Evolutionary conservation across 1,284 basidiomycete genomes (phyloP).

Genomic region (Gomphus bonarii): DNA sequence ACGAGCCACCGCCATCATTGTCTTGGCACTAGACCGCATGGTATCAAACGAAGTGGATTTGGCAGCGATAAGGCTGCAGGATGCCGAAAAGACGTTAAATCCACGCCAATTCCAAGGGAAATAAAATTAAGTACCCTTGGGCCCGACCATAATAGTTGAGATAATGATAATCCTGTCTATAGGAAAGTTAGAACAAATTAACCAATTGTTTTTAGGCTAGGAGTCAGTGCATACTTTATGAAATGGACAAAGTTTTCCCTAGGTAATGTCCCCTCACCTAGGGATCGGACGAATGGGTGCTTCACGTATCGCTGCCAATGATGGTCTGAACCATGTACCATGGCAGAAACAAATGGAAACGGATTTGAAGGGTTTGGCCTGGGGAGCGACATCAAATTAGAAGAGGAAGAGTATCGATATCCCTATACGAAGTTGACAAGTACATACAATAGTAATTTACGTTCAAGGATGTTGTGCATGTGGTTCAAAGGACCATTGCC

Average conservation of each 20-base stretch:
- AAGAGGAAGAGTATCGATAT: background rate
- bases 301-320: conserved; percentile 73
- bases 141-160: conserved; percentile 72
- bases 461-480: conserved; percentile 47
- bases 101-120: background rate
- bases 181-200: background rate
- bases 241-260: conserved; percentile 71
- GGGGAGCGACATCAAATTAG: background rate
- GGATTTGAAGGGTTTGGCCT: conserved; percentile 55
- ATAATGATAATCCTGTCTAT: conserved; percentile 69
- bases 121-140: conserved; percentile 36
- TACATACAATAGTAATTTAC: conserved; percentile 50
- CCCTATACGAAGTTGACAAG: background rate
- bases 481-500: conserved; percentile 89
- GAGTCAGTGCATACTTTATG: conserved; percentile 48
- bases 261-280: conserved; percentile 64
- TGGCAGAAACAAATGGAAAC: conserved; percentile 57
- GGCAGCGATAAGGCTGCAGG: conserved; percentile 57
- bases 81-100: background rate
- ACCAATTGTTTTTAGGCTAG: background rate
- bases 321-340: conserved; percentile 46
- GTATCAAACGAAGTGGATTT: conserved; percentile 61
- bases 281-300: conserved; percentile 72
- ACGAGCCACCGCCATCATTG: conserved; percentile 52
- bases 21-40: conserved; percentile 57